A percentile compares a stretch with the other conserved stretches of the same genome.
Conservation (phyloP, 202 grass and related monocot species). For the Carex arenaria region DNA sequence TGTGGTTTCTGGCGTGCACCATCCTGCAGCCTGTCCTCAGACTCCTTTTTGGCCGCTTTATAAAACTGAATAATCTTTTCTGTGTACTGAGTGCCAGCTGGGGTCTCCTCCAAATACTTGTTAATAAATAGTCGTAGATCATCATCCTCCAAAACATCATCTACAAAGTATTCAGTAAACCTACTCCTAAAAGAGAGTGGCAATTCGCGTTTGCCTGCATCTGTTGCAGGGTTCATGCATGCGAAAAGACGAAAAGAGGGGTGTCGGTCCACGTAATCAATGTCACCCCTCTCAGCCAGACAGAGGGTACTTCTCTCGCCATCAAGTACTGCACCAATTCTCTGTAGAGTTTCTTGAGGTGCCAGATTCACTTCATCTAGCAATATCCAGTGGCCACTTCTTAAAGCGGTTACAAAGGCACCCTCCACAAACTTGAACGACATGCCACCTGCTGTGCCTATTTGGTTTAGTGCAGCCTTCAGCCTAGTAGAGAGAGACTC, state of each 20-base stretch:
- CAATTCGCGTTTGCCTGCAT: constrained; percentile 88
- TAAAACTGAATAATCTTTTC: constrained; percentile 76
- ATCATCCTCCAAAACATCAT: constrained; percentile 83
- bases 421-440: constrained; percentile 87
- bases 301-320: constrained; percentile 80
- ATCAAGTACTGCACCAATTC: constrained; percentile 85
- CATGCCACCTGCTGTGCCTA: constrained; percentile 45
- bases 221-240: constrained; percentile 98
- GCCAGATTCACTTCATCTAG: constrained; percentile 99
- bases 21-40: constrained; percentile 82
- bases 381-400: constrained; percentile 88
- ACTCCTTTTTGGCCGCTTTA: constrained; percentile 73
- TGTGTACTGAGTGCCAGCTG: constrained; percentile 34
- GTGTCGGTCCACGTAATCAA: constrained; percentile 85
- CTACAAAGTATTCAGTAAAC: constrained; percentile 94
- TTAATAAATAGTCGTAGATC: constrained; percentile 81
- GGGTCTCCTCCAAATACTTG: constrained; percentile 66
- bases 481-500: constrained; percentile 53
- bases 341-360: constrained; percentile 96
- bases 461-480: constrained; percentile 45
- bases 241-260: constrained; percentile 75
- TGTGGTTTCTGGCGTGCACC: constrained; percentile 94
- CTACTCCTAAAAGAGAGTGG: constrained; percentile 79
- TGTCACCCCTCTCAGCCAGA: constrained; percentile 83
- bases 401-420: constrained; percentile 87